Evolutionary conservation across 345 rosid species (phyloP).

Genomic region (Syzygium aqueum): DNA sequence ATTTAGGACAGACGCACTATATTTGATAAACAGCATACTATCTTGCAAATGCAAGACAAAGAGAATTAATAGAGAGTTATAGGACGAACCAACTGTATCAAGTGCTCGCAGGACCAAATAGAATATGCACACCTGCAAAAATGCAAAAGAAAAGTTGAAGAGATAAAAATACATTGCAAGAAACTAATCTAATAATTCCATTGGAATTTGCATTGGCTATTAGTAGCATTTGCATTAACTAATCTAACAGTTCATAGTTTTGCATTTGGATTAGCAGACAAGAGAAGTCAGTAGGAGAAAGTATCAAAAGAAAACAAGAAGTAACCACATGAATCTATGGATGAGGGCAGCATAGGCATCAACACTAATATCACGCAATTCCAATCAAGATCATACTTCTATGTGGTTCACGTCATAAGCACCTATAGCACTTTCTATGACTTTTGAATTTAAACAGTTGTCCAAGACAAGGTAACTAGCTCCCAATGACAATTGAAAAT

Average conservation of each 20-base stretch:
- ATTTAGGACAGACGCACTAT: background rate
- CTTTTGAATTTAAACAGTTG: background rate
- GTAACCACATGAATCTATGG: background rate
- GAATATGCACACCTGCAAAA: constrained; percentile 78
- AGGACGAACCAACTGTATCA: constrained; percentile 82
- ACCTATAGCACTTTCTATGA: background rate
- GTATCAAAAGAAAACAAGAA: background rate
- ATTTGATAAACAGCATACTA: background rate
- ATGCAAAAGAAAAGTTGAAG: background rate
- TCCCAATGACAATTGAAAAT: background rate
- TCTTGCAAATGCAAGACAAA: background rate
- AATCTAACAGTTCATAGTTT: background rate
- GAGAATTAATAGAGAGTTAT: background rate
- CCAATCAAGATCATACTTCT: background rate
- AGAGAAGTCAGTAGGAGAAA: background rate
- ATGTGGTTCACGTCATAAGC: background rate
- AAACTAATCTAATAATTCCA: background rate
- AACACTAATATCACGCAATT: background rate
- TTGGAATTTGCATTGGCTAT: background rate
- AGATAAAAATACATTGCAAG: background rate
- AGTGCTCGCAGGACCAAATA: constrained; percentile 96
- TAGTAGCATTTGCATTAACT: background rate
- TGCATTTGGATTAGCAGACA: background rate
- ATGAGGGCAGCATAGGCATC: background rate
- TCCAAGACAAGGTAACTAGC: background rate